Conservation (phyloP, 2,329 filamentous ascomycete species). For the Aspergillus aculeatus region DNA sequence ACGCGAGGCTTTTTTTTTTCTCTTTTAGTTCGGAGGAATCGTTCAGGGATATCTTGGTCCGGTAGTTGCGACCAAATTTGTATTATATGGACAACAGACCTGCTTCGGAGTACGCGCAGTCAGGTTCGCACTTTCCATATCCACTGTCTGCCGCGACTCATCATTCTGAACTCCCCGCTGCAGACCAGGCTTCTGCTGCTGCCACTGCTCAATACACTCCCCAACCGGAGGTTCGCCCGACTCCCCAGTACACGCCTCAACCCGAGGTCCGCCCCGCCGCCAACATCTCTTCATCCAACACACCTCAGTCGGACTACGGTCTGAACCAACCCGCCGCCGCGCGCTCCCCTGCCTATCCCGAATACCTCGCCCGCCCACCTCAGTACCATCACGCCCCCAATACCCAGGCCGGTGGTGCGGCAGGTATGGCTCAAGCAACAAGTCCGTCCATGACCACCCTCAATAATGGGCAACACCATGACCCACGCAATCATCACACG, state of each 20-base stretch:
- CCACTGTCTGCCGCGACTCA: constrained; percentile 56
- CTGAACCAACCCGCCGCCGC: constrained; percentile 70
- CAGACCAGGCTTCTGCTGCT: constrained; percentile 92
- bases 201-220: constrained; percentile 42
- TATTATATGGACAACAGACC: constrained; percentile 59
- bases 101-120: constrained; percentile 77
- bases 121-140: constrained; percentile 72
- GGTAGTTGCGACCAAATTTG: constrained; percentile 26
- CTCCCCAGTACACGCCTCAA: constrained; percentile 72
- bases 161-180: constrained; percentile 79
- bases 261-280: constrained; percentile 70
- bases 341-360: constrained; percentile 80
- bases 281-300: constrained; percentile 73
- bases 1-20: constrained; percentile 18
- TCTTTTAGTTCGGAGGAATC: constrained; percentile 21
- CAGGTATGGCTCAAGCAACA: constrained; percentile 98
- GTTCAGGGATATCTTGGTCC: constrained; percentile 20
- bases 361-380: constrained; percentile 74
- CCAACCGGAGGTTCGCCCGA: constrained; percentile 39
- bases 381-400: constrained; percentile 73
- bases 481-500: constrained; percentile 65
- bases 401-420: constrained; percentile 70
- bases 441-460: constrained; percentile 87
- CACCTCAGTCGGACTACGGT: constrained; percentile 85
- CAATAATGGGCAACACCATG: constrained; percentile 71